These are phyloP conservation scores for Hypericum androsaemum DNA, from an alignment of 345 rosid genomes.

Conservation along the genomic window DNA sequence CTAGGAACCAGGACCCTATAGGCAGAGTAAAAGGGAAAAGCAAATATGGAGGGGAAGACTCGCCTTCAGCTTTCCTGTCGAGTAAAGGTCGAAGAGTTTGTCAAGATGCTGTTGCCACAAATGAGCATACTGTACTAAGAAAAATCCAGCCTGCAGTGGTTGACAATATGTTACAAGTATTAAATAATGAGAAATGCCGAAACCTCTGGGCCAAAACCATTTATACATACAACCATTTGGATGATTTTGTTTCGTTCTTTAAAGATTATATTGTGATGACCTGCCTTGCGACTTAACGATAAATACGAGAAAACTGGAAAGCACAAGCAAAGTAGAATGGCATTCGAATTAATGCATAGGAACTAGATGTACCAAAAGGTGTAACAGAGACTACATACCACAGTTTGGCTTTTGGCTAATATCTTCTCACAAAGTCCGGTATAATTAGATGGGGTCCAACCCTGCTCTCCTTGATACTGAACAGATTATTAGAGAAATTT, in stretches of 20 bases:
- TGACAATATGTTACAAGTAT: slow-evolving; percentile 1
- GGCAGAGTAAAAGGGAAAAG: not conserved
- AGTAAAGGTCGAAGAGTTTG: slow-evolving; percentile 49
- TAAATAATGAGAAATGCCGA: not conserved
- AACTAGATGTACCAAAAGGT: too few species aligned
- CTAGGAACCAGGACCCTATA: too few species aligned
- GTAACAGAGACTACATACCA: slow-evolving; percentile 43
- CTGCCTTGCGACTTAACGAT: too few species aligned
- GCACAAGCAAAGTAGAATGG: too few species aligned
- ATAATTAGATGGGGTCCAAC: slow-evolving; percentile 82
- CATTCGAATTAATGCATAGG: too few species aligned
- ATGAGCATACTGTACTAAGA: slow-evolving; percentile 59
- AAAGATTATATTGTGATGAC: too few species aligned
- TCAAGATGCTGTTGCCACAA: slow-evolving; percentile 80
- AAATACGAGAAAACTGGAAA: too few species aligned
- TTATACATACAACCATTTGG: too few species aligned
- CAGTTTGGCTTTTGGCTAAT: slow-evolving; percentile 84
- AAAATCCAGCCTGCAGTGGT: slow-evolving; percentile 76
- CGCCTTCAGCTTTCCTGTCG: slow-evolving; percentile 84
- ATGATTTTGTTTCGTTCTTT: too few species aligned
- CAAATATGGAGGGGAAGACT: slow-evolving; percentile 2
- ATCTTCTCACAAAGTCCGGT: slow-evolving; percentile 87
- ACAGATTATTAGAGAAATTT: slow-evolving; percentile 9
- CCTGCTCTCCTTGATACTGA: slow-evolving; percentile 89
- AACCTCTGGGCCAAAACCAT: too few species aligned